These are phyloP conservation scores for Solanum virginianum DNA, from an alignment of 257 asterid genomes.

Conservation along the genomic window DNA sequence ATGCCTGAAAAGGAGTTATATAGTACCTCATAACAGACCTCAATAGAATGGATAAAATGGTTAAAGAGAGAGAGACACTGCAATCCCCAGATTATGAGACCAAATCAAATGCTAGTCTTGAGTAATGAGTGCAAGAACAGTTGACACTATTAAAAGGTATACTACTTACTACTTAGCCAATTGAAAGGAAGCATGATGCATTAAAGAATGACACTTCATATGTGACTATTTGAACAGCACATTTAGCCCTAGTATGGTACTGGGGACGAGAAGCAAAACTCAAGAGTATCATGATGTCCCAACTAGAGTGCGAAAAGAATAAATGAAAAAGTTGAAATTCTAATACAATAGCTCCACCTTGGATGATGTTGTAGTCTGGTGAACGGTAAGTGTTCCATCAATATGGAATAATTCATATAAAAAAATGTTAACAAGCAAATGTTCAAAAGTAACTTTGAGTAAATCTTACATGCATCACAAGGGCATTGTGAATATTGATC, in stretches of 20 bases:
- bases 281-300: not conserved
- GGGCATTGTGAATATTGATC: slow-evolving; percentile 84
- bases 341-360: not conserved
- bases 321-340: not conserved
- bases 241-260: not conserved
- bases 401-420: not conserved
- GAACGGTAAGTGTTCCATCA: not conserved
- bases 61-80: not conserved
- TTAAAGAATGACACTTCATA: not conserved
- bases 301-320: not conserved
- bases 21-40: not conserved
- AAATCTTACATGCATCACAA: slow-evolving; percentile 76
- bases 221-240: not conserved
- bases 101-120: not conserved
- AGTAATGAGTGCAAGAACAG: not conserved
- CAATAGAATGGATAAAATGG: not conserved
- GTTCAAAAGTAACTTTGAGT: slow-evolving; percentile 2
- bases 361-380: not conserved
- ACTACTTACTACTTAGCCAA: not conserved
- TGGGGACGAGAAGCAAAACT: not conserved
- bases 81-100: not conserved
- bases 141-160: not conserved
- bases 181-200: not conserved
- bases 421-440: not conserved
- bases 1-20: slow-evolving; percentile 44